phyloP scores from a whole-genome alignment of 2,329 filamentous ascomycete genomes.

The Monilinia fructigena region DNA sequence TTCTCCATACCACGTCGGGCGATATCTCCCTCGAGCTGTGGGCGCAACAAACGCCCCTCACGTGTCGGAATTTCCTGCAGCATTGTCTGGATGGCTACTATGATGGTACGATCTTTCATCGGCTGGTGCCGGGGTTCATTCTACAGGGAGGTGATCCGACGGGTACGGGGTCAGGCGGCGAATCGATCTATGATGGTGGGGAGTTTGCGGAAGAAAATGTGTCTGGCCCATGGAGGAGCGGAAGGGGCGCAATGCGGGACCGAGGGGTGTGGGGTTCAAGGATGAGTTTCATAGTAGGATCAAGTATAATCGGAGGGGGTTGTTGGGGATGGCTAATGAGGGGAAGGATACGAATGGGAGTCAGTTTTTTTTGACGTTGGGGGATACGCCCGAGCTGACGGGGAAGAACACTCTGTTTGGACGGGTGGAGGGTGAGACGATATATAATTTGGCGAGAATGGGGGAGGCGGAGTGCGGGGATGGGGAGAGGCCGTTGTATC shows the following conservation, averaged over 20 bases:
- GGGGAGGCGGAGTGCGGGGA: constrained; percentile 82
- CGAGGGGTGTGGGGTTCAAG: constrained; percentile 60
- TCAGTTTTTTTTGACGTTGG: constrained; percentile 95
- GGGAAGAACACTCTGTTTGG: constrained; percentile 94
- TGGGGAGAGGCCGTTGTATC: constrained; percentile 81
- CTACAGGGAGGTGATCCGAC: constrained; percentile 94
- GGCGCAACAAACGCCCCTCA: constrained; percentile 87
- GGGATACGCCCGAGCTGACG: constrained; percentile 78
- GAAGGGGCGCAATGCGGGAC: constrained; percentile 59
- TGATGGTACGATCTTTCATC: constrained; percentile 89
- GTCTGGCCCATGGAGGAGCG: constrained; percentile 61
- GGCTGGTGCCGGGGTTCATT: constrained; percentile 87
- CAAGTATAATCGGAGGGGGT: constrained; percentile 86
- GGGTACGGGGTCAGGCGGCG: constrained; percentile 85
- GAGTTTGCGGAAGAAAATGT: constrained; percentile 52
- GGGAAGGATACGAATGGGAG: constrained; percentile 81
- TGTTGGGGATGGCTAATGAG: constrained; percentile 95
- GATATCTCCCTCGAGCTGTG: constrained; percentile 91
- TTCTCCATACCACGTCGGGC: constrained; percentile 85
- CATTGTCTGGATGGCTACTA: constrained; percentile 95
- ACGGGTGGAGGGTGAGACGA: constrained; percentile 85
- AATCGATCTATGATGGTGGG: constrained; percentile 87
- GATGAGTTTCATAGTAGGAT: constrained; percentile 92
- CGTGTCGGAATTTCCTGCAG: constrained; percentile 93
- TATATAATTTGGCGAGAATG: constrained; percentile 94